Base-by-base conservation (phyloP, 176 grass and related monocot species). In the Eremochloa ophiuroides region DNA sequence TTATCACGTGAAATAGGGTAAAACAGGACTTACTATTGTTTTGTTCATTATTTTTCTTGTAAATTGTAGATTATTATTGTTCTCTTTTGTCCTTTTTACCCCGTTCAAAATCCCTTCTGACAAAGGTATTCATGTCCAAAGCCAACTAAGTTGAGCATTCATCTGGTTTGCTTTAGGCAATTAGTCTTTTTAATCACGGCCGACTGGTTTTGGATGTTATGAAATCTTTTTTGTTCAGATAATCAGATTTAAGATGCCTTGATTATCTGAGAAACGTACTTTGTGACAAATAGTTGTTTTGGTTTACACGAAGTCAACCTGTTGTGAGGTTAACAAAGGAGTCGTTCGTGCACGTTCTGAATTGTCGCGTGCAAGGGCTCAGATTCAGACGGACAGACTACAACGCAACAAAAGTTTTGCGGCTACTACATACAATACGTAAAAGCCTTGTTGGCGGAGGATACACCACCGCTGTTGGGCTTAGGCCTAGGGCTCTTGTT, bases 11-110 rank as follows among this genome's bases (percentile, higher is more conserved):
- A 66, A 58, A 20, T 69, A 80, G 71, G 70, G 53, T 66, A 53
- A 9, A 22, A 40, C 4, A 37, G 9, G 81, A 55, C 8, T 38
- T 34, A 14, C 10, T 7, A 22, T 75, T 55, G 31, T 66, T 66
- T 73, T 64, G 25, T 74, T 83, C n/a, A 43, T 39, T 65, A 3
- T 74, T 65, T 65, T 60, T 31, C 20, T 66, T 63, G 55, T 64
- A 20, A 41, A n/a, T 65, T 73, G 12, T 62, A 48, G 28, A 39
- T 74, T 40, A 28, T 8, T 74, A 4, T 6, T 50, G 51, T 8
- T 53, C 8, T 39, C 2, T 18, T 51, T 63, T 3, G 13, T 31
- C 33, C 40, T 38, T 66, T 74, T 48, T 66, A 55, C 39, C 60
- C 22, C 56, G 10, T 75, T 53, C 15, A 63, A 14, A 17, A 14